Percentiles rank a stretch among this genome's conserved stretches.
Conservation (phyloP, 768 basidiomycete genomes). For the Phaeotremella fagi region DNA sequence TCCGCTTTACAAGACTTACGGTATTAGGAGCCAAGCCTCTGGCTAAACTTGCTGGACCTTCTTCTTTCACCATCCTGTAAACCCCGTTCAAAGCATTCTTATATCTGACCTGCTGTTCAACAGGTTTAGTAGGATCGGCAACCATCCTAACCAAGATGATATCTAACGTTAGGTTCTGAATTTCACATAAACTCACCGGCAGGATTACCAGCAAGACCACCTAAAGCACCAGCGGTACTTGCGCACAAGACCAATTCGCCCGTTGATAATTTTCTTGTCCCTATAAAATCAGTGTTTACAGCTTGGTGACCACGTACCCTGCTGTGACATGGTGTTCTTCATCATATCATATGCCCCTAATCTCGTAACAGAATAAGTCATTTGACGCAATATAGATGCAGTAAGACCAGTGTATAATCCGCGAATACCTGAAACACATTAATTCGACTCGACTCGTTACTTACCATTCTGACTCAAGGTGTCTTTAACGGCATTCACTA, state of each 20-base stretch:
- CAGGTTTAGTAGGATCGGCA: conserved; percentile 40
- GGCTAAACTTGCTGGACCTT: conserved; percentile 30
- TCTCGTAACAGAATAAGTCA: conserved; percentile 39
- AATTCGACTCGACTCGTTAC: neutral
- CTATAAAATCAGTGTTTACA: neutral
- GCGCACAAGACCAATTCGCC: conserved; percentile 39
- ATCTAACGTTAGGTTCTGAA: conserved; percentile 1
- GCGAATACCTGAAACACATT: conserved; percentile 27
- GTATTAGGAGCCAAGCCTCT: conserved; percentile 42
- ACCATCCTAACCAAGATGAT: conserved; percentile 45
- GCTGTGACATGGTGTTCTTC: conserved; percentile 31
- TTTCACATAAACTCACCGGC: conserved; percentile 22
- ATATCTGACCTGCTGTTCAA: conserved; percentile 33
- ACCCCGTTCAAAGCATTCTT: conserved; percentile 42
- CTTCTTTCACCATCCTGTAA: conserved; percentile 39
- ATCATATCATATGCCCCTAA: conserved; percentile 45
- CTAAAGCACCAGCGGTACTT: conserved; percentile 42
- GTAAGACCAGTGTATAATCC: conserved; percentile 45
- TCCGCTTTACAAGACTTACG: conserved; percentile 16
- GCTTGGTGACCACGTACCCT: conserved; percentile 9
- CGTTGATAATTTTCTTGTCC: conserved; percentile 19
- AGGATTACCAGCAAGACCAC: conserved; percentile 44
- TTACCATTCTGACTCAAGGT: conserved; percentile 25
- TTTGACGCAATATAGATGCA: conserved; percentile 43
- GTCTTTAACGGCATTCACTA: conserved; percentile 20